phyloP scores from a whole-genome alignment of 2,329 filamentous ascomycete genomes.

The Paecilomyces fulvus region DNA sequence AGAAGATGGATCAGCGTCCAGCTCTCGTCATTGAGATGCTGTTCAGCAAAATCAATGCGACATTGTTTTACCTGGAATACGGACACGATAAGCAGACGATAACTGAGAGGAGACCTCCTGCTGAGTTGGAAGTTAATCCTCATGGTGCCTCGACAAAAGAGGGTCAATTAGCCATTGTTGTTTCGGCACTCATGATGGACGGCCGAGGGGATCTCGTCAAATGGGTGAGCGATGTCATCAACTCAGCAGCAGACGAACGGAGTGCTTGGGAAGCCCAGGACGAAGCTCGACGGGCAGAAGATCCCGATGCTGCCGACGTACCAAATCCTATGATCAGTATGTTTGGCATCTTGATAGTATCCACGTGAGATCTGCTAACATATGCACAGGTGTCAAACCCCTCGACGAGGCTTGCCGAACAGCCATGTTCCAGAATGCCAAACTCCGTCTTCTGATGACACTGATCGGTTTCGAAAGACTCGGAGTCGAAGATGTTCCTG shows the following conservation, averaged over 20 bases:
- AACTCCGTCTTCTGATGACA: conserved; percentile 75
- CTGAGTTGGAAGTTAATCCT: conserved; percentile 74
- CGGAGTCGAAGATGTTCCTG: conserved; percentile 60
- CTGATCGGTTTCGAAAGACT: conserved; percentile 62
- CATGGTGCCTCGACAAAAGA: conserved; percentile 54
- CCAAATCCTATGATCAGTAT: conserved; percentile 37
- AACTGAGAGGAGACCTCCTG: conserved; percentile 60
- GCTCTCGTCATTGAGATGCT: conserved; percentile 84
- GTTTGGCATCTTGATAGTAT: conserved; percentile 17
- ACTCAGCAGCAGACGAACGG: conserved; percentile 61
- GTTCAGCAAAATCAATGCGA: conserved; percentile 83
- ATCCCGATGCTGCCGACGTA: conserved; percentile 15
- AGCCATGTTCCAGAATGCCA: conserved; percentile 81
- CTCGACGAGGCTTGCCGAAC: conserved; percentile 58
- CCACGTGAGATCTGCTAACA: conserved; percentile 12
- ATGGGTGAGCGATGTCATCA: conserved; percentile 71
- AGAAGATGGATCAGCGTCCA: conserved; percentile 76
- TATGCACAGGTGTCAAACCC: conserved; percentile 48
- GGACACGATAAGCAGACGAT: conserved; percentile 75
- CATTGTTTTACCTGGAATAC: conserved; percentile 80
- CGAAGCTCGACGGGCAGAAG: conserved; percentile 46
- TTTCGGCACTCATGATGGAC: conserved; percentile 71
- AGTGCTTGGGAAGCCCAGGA: conserved; percentile 69
- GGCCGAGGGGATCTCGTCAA: conserved; percentile 65
- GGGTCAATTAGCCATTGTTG: conserved; percentile 68